Conservation (phyloP, 441 rosid species). For the Codiaeum variegatum region DNA sequence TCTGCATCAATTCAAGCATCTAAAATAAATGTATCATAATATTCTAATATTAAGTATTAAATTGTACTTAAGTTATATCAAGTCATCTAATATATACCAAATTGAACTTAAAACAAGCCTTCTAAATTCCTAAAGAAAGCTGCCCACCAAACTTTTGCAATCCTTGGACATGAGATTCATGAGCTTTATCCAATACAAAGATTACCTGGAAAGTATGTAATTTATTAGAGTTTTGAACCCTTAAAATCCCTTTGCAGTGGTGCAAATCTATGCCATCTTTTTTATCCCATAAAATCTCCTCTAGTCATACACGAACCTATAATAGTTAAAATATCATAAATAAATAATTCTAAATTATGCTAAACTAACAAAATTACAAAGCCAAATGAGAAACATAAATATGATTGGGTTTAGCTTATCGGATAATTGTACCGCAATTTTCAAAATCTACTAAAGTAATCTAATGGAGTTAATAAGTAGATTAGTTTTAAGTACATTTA, state of each 20-base stretch:
- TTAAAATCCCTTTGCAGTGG: constrained; percentile 89
- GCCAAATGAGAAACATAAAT: neutral
- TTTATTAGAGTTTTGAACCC: constrained; percentile 58
- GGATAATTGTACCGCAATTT: constrained; percentile 2
- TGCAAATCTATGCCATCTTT: constrained; percentile 71
- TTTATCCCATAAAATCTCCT: constrained; percentile 93
- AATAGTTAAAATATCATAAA: constrained; percentile 11
- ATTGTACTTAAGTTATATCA: no score
- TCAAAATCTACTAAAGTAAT: no score
- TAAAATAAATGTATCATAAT: no score
- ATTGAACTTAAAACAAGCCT: no score
- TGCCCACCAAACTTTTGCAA: constrained; percentile 81
- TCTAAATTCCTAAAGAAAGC: constrained; percentile 54
- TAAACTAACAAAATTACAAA: neutral
- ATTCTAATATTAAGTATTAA: no score
- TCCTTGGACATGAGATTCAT: constrained; percentile 84
- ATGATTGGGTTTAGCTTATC: neutral
- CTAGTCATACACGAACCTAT: constrained; percentile 79
- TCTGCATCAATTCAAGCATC: no score
- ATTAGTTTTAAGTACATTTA: neutral
- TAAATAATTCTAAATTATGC: neutral
- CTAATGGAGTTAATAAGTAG: neutral
- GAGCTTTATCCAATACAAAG: no score
- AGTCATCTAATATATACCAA: no score
- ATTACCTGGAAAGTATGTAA: constrained; percentile 89